phyloP scores from a whole-genome alignment of 2,329 filamentous ascomycete genomes.

The Penicillium aurantiogriseum region DNA sequence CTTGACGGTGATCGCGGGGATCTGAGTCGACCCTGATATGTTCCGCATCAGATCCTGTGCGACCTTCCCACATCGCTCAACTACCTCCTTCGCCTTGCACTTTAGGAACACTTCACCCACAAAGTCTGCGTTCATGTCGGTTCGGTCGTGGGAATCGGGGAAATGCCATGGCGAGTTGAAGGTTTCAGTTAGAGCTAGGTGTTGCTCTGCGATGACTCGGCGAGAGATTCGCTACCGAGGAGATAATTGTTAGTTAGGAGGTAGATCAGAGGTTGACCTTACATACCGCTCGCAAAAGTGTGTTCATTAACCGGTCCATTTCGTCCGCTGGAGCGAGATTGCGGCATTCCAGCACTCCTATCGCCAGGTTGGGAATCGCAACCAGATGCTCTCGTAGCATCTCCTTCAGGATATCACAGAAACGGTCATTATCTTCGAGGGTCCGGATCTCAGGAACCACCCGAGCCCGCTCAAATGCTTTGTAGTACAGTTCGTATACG shows the following conservation, averaged over 20 bases:
- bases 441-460: conserved; percentile 79
- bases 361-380: conserved; percentile 90
- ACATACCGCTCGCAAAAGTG: conserved; percentile 78
- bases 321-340: conserved; percentile 76
- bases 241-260: conserved; percentile 11
- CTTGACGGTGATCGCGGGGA: conserved; percentile 79
- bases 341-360: conserved; percentile 89
- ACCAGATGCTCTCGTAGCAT: conserved; percentile 85
- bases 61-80: conserved; percentile 76
- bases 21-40: conserved; percentile 68
- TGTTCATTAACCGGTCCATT: conserved; percentile 94
- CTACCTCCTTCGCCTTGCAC: conserved; percentile 85
- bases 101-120: conserved; percentile 94
- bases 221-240: conserved; percentile 75
- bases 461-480: conserved; percentile 89
- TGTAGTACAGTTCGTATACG: conserved; percentile 95
- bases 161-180: conserved; percentile 91
- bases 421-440: conserved; percentile 82
- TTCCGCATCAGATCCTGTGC: conserved; percentile 71
- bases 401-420: conserved; percentile 75
- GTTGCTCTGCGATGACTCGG: conserved; percentile 95
- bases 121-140: conserved; percentile 69
- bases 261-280: neutral
- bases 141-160: conserved; percentile 68
- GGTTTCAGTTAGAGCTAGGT: conserved; percentile 90